Evolutionary conservation across 2,329 filamentous ascomycete species (phyloP).

Genomic region (Talaromyces sp.): DNA sequence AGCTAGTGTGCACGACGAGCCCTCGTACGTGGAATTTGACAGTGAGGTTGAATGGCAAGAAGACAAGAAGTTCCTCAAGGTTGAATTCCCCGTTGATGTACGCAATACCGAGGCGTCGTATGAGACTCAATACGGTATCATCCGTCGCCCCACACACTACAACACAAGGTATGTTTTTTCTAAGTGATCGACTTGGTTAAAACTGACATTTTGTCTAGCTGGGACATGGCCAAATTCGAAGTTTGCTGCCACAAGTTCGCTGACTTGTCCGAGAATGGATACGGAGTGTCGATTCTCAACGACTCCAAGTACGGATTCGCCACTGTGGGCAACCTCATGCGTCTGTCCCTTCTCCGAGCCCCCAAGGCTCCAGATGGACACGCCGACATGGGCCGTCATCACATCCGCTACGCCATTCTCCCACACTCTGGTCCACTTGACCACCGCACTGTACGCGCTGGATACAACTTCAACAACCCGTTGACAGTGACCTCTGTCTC

Average conservation of each 20-base stretch:
- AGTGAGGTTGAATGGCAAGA: conserved; percentile 96
- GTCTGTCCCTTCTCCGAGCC: conserved; percentile 75
- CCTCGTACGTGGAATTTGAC: conserved; percentile 69
- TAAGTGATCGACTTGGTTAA: not conserved
- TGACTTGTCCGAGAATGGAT: conserved; percentile 79
- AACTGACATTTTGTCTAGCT: conserved; percentile 39
- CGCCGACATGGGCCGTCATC: conserved; percentile 87
- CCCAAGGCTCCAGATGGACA: conserved; percentile 91
- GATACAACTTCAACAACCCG: conserved; percentile 86
- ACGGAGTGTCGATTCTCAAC: conserved; percentile 88
- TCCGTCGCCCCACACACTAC: conserved; percentile 89
- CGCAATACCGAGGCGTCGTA: conserved; percentile 89
- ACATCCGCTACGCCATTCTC: conserved; percentile 84
- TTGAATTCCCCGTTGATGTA: conserved; percentile 92
- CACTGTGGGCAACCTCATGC: conserved; percentile 82
- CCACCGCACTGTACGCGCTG: conserved; percentile 70
- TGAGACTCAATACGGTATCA: conserved; percentile 89
- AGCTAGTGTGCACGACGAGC: conserved; percentile 59
- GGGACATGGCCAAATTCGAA: conserved; percentile 98
- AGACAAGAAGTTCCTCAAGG: conserved; percentile 96
- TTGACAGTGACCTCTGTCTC: conserved; percentile 49
- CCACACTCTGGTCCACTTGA: conserved; percentile 72
- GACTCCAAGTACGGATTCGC: conserved; percentile 97
- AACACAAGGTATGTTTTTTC: conserved; percentile 67
- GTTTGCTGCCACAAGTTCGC: conserved; percentile 95